Base-by-base conservation (phyloP, 129 eudicot genomes). In the Gnaphalium uliginosum region DNA sequence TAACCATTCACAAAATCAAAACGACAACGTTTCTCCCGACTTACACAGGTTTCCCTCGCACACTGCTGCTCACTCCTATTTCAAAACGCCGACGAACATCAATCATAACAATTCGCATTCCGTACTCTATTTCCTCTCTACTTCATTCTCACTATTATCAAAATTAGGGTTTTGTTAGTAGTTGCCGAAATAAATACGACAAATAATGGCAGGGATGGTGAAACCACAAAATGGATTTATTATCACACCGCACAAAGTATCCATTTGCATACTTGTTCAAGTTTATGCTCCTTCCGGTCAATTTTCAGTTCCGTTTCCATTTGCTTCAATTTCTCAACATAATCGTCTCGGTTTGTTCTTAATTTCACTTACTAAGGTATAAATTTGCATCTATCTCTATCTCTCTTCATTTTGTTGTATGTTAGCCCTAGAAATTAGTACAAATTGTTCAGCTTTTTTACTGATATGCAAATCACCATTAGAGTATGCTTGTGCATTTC, bases 241-340 rank as follows among this genome's bases (percentile, higher is more conserved):
- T 21, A 56, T 94, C 32, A 87, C 96, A 4, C 97, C 98, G 6
- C 97, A 94, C 87, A 94, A 90, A 85, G 88, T 94, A 53, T 87
- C 96, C 0, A 72, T 94, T 32, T 90, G 97, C 72, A 67, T 90
- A 2, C 88, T 89, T 9, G 43, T 87, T 22, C 98, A 90, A 76
- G 85, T 86, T 7, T 94, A 88, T 67, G 96, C 97, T 26, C 90
- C 97, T 39, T 91, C 97, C 1, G 88, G 88, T 50, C 91, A 87
- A 54, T 77, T 76, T 27, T 82, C 90, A 1, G 69, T 87, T 14
- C 97, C 97, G 0, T 86, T 88, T 75, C 96, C 92, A 15, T 93
- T 90, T 78, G 85, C 91, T 66, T 94, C 98, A 24, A 80, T 89
- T 60, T 79, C 96, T 25, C 93, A 90, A 73, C 98, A 94, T 84